Evolutionary conservation across 192 early-diverging fungal species (phyloP).

Genomic region (Coemansia sp.): DNA sequence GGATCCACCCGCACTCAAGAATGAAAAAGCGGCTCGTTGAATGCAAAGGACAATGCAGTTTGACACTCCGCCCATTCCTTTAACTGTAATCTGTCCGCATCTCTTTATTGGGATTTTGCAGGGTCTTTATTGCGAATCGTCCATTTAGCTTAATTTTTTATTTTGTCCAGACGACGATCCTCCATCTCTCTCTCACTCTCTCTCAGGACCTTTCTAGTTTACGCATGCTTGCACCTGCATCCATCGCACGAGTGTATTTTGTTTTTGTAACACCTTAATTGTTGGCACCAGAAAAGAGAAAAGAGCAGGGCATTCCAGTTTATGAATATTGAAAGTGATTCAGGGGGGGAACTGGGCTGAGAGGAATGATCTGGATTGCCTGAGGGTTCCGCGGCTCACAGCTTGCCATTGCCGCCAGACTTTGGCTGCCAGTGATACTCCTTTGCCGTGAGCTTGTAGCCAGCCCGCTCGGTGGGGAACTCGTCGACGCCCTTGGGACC

Average conservation of each 20-base stretch:
- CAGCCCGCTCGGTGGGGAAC: conserved; percentile 58
- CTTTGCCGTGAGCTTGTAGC: conserved; percentile 45
- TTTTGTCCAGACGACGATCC: background rate
- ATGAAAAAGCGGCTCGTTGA: background rate
- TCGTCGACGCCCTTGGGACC: conserved; percentile 76
- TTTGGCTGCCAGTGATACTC: conserved; percentile 57
- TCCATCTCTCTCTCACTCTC: background rate
- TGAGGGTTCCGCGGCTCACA: background rate
- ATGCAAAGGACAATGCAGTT: background rate
- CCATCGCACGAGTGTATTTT: background rate
- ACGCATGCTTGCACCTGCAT: background rate
- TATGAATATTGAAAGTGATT: background rate
- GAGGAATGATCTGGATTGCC: background rate
- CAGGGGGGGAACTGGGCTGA: background rate
- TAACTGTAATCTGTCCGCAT: background rate
- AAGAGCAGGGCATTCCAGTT: no score
- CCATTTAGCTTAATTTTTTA: background rate
- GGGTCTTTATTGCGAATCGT: background rate
- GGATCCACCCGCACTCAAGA: no score
- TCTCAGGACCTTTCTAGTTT: background rate
- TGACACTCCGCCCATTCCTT: background rate
- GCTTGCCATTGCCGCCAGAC: conserved; percentile 13
- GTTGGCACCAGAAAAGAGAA: no score
- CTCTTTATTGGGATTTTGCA: background rate
- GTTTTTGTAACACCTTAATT: background rate